A percentile compares a stretch with the other conserved stretches of the same genome.
phyloP scores from a whole-genome alignment of 441 rosid genomes.

The Populus hybrid region DNA sequence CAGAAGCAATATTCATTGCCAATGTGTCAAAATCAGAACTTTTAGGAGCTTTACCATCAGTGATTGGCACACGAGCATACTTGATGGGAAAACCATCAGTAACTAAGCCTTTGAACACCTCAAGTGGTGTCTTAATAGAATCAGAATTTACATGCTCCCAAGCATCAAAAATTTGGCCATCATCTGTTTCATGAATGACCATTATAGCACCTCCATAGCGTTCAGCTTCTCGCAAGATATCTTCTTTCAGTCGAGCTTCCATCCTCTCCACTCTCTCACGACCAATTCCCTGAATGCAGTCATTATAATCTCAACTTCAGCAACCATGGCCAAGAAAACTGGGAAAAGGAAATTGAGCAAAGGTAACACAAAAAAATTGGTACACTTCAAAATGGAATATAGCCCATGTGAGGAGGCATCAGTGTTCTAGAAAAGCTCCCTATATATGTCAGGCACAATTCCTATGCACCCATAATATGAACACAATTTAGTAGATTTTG shows the following conservation, averaged over 20 bases:
- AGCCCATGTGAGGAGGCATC: not conserved
- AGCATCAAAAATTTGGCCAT: constrained; percentile 82
- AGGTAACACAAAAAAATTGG: not conserved
- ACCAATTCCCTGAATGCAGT: constrained; percentile 78
- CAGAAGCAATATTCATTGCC: constrained; percentile 80
- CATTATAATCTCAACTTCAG: constrained; percentile 22
- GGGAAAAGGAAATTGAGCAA: constrained; percentile 8
- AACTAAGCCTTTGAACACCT: constrained; percentile 87
- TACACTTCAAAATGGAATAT: not conserved
- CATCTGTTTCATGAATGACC: constrained; percentile 97
- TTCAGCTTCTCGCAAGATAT: constrained; percentile 90
- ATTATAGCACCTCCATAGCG: constrained; percentile 89
- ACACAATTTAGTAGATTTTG: constrained; percentile 4
- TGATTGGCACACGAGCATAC: constrained; percentile 97
- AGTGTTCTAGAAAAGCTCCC: not conserved
- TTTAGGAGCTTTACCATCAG: constrained; percentile 99
- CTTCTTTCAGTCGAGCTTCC: constrained; percentile 98
- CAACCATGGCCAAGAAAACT: constrained; percentile 7
- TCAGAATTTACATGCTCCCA: constrained; percentile 86
- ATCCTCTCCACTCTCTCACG: constrained; percentile 94
- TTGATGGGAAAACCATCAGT: constrained; percentile 79
- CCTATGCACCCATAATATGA: not conserved
- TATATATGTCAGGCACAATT: not conserved
- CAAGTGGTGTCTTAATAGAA: constrained; percentile 93
- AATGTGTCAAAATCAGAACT: constrained; percentile 90